Evolutionary conservation across 352 stramenopile species (phyloP).

Genomic region (Discostella stelligera): DNA sequence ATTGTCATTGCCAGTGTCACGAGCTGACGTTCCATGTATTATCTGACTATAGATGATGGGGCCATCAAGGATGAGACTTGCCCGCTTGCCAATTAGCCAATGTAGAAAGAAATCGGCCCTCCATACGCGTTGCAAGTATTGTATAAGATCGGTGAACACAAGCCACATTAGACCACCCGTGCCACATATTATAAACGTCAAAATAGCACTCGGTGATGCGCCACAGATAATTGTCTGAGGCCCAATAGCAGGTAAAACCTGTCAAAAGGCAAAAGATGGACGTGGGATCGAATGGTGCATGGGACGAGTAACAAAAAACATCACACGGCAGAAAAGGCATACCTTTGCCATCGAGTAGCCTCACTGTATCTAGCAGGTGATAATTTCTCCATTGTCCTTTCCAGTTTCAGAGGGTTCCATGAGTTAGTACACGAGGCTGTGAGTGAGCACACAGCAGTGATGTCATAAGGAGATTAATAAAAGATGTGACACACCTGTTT

Average conservation of each 20-base stretch:
- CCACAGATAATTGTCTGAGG: not conserved
- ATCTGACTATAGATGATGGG: no score
- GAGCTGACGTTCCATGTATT: no score
- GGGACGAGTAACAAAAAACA: not conserved
- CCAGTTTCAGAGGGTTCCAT: not conserved
- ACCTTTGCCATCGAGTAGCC: conserved; percentile 30
- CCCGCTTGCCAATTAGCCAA: not conserved
- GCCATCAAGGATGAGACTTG: no score
- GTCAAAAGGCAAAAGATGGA: no score
- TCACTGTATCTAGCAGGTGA: conserved; percentile 32
- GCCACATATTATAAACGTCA: conserved; percentile 7
- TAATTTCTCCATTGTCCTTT: conserved; percentile 34
- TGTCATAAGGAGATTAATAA: no score
- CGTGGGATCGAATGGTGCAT: no score
- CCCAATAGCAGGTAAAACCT: conserved; percentile 28
- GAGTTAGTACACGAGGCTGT: not conserved
- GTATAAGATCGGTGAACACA: conserved; percentile 12
- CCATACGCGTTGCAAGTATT: conserved; percentile 11
- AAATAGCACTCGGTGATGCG: conserved; percentile 17
- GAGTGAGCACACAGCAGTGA: no score
- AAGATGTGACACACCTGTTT: not conserved
- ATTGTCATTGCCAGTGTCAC: no score
- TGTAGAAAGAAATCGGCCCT: conserved; percentile 5
- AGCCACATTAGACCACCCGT: conserved; percentile 14
- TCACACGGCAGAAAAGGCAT: not conserved